Evolutionary conservation across 768 basidiomycete species (phyloP).

Genomic region (Porphyrellus cyaneotinctus): DNA sequence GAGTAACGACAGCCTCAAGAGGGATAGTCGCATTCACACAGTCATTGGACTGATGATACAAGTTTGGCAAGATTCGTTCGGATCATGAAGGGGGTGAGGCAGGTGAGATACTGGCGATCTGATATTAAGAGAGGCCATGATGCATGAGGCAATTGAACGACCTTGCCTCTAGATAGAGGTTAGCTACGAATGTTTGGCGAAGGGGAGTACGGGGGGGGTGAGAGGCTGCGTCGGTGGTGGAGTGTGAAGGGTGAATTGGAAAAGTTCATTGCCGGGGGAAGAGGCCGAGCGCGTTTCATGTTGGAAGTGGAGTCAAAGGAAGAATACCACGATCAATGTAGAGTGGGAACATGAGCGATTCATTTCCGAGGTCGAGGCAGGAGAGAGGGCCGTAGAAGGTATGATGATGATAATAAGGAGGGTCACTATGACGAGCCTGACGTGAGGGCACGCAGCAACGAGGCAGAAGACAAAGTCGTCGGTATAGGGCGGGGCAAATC

Average conservation of each 20-base stretch:
- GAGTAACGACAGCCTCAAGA: constrained; percentile 8
- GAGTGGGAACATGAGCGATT: constrained; percentile 31
- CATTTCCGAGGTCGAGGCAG: constrained; percentile 33
- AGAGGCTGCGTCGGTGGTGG: constrained; percentile 5
- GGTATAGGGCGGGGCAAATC: constrained; percentile 16
- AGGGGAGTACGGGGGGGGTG: not conserved
- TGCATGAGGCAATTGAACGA: constrained; percentile 23
- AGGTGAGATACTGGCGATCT: constrained; percentile 24
- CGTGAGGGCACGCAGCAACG: constrained; percentile 14
- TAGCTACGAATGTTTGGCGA: not conserved
- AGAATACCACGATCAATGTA: constrained; percentile 26
- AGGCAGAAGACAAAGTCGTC: constrained; percentile 20
- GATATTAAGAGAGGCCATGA: constrained; percentile 30
- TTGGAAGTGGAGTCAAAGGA: constrained; percentile 27
- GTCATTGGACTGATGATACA: constrained; percentile 20
- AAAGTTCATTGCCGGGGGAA: constrained; percentile 26
- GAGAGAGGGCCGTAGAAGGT: constrained; percentile 18
- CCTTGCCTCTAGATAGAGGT: not conserved
- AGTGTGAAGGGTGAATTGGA: constrained; percentile 2
- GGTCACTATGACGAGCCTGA: constrained; percentile 22
- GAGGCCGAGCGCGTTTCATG: constrained; percentile 25
- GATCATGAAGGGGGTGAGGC: constrained; percentile 32
- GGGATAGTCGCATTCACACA: constrained; percentile 19
- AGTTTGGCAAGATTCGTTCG: constrained; percentile 15
- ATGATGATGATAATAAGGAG: constrained; percentile 20